phyloP scores from a whole-genome alignment of 2,329 filamentous ascomycete species.

The Amylocarpus encephaloides region DNA sequence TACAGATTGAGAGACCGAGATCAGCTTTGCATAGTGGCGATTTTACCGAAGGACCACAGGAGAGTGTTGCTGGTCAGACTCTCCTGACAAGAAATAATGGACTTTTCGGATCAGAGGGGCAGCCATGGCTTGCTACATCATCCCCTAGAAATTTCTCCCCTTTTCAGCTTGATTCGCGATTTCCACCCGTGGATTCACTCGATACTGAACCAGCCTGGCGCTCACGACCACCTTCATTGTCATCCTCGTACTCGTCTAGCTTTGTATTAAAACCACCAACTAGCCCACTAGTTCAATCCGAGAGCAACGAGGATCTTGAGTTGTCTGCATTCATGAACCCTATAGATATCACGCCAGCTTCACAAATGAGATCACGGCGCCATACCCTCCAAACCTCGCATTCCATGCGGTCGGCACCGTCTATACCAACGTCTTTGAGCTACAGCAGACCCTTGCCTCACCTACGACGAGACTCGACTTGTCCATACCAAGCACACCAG shows the following conservation, averaged over 20 bases:
- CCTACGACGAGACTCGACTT: constrained; percentile 54
- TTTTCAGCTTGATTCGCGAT: constrained; percentile 38
- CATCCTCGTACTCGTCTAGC: constrained; percentile 68
- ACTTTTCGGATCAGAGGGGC: constrained; percentile 15
- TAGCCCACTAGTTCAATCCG: constrained; percentile 83
- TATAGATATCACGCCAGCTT: constrained; percentile 39
- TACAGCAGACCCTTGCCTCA: constrained; percentile 39
- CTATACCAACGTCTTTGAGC: constrained; percentile 33
- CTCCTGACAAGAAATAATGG: constrained; percentile 10
- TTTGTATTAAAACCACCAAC: constrained; percentile 86
- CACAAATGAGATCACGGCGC: constrained; percentile 44
- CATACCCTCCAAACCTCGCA: constrained; percentile 67
- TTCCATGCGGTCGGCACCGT: constrained; percentile 39
- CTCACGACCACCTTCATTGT: constrained; percentile 48
- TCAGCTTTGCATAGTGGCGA: constrained; percentile 67
- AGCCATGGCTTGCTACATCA: constrained; percentile 48
- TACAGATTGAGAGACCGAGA: constrained; percentile 72
- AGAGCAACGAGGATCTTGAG: constrained; percentile 74
- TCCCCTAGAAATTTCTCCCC: constrained; percentile 47
- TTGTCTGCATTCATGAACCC: constrained; percentile 48
- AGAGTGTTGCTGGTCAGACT: constrained; percentile 9
- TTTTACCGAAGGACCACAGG: constrained; percentile 42
- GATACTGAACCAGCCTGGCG: constrained; percentile 11
- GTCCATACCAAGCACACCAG: constrained; percentile 72
- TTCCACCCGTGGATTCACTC: constrained; percentile 20